phyloP scores from a whole-genome alignment of 805 yeast species.

The Lachancea lanzarotensis region DNA sequence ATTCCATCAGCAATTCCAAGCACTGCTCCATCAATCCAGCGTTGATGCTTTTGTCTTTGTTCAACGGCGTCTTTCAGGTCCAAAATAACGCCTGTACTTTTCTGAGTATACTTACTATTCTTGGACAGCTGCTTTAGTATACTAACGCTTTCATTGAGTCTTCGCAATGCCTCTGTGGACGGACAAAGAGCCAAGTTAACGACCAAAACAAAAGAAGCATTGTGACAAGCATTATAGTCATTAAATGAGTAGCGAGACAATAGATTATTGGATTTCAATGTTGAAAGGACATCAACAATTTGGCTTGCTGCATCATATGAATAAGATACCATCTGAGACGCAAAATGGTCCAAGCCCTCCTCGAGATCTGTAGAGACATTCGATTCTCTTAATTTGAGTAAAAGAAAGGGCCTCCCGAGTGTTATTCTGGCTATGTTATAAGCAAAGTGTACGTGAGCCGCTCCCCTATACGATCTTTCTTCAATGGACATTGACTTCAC shows the following conservation, averaged over 20 bases:
- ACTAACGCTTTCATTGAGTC: constrained; percentile 7
- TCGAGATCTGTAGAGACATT: constrained; percentile 8
- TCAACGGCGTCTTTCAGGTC: constrained; percentile 7
- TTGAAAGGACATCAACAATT: constrained; percentile 7
- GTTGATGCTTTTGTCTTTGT: constrained; percentile 9
- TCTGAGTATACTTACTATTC: constrained; percentile 9
- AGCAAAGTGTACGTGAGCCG: constrained; percentile 10
- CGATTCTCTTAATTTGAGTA: constrained; percentile 6
- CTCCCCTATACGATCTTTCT: constrained; percentile 8
- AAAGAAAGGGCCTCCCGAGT: constrained; percentile 9
- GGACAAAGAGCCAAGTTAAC: constrained; percentile 9
- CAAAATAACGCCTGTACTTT: constrained; percentile 8
- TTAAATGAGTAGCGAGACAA: constrained; percentile 9
- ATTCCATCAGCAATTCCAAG: constrained; percentile 8
- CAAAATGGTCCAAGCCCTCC: constrained; percentile 8
- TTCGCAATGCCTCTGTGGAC: constrained; percentile 9
- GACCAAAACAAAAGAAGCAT: constrained; percentile 8
- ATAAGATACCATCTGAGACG: constrained; percentile 6
- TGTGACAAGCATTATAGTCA: constrained; percentile 10
- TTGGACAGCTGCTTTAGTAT: constrained; percentile 8
- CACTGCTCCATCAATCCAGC: constrained; percentile 10
- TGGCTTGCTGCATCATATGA: constrained; percentile 10
- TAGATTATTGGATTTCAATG: constrained; percentile 8
- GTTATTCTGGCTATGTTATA: constrained; percentile 9
- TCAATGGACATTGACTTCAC: constrained; percentile 7